Percentiles rank a stretch among this genome's conserved stretches.
Conservation (phyloP, 2,329 filamentous ascomycete species). For the Verticillium klebahnii region DNA sequence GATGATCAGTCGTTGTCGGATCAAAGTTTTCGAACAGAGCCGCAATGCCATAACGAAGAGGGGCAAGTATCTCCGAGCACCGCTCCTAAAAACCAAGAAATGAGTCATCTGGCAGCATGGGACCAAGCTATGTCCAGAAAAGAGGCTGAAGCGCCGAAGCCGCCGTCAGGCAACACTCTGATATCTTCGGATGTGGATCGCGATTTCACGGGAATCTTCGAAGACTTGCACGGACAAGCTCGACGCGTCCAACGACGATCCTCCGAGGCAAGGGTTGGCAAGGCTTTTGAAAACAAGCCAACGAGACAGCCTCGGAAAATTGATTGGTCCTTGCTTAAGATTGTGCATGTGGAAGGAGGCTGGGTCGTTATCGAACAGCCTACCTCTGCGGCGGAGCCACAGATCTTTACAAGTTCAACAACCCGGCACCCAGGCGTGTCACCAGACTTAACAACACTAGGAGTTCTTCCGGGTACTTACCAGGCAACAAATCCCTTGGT, state of each 20-base stretch:
- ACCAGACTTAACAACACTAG: not conserved
- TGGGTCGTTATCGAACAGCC: not conserved
- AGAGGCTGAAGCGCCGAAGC: not conserved
- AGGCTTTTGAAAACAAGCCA: not conserved
- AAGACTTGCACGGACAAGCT: not conserved
- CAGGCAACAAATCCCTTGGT: not conserved
- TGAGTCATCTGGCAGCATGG: not conserved
- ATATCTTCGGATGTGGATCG: not conserved
- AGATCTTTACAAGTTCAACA: not conserved
- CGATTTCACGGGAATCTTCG: not conserved
- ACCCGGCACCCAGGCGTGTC: not conserved
- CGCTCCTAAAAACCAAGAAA: not conserved
- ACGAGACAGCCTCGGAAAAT: not conserved
- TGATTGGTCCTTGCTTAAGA: not conserved
- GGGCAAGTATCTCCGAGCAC: not conserved
- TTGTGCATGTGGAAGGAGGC: not conserved
- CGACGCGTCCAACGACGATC: not conserved
- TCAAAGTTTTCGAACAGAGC: not conserved
- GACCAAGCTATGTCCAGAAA: too few species aligned
- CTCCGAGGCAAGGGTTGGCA: not conserved
- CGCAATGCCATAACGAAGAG: not conserved
- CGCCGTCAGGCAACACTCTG: not conserved
- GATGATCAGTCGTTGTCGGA: not conserved
- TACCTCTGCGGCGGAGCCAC: not conserved
- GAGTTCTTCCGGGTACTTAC: not conserved